phyloP scores from a whole-genome alignment of 495 filamentous ascomycete genomes.

The Corynascus novoguineensis region DNA sequence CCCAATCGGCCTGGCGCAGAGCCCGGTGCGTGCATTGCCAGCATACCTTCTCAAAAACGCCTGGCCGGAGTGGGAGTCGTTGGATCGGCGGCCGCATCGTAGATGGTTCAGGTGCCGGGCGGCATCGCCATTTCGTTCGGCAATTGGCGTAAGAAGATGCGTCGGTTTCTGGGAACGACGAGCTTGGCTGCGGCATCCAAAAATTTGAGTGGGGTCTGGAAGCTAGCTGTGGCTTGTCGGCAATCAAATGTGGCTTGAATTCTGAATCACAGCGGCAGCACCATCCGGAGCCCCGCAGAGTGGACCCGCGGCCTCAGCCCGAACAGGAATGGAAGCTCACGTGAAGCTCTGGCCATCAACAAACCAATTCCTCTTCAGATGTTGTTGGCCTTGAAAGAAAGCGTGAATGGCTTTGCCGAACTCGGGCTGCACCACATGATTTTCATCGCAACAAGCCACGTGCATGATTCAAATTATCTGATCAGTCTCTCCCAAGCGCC shows the following conservation, averaged over 20 bases:
- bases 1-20: conserved; percentile 13
- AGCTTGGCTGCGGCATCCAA: neutral
- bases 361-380: neutral
- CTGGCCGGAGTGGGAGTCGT: conserved; percentile 15
- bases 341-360: neutral
- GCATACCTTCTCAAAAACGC: conserved; percentile 24
- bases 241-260: neutral
- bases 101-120: conserved; percentile 22
- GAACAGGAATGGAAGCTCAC: too few species aligned
- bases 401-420: neutral
- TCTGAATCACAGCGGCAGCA: too few species aligned
- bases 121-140: conserved; percentile 28
- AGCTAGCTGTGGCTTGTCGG: conserved; percentile 9
- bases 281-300: too few species aligned
- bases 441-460: neutral
- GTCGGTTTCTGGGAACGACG: neutral
- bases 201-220: conserved; percentile 8
- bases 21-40: conserved; percentile 27
- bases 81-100: conserved; percentile 33
- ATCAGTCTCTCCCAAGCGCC: neutral
- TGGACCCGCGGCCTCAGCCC: too few species aligned
- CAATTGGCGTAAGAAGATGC: conserved; percentile 13
- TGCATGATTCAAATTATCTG: neutral
- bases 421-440: neutral
- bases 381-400: too few species aligned